phyloP scores from a whole-genome alignment of 2,329 filamentous ascomycete species.

The Apiospora aurea region DNA sequence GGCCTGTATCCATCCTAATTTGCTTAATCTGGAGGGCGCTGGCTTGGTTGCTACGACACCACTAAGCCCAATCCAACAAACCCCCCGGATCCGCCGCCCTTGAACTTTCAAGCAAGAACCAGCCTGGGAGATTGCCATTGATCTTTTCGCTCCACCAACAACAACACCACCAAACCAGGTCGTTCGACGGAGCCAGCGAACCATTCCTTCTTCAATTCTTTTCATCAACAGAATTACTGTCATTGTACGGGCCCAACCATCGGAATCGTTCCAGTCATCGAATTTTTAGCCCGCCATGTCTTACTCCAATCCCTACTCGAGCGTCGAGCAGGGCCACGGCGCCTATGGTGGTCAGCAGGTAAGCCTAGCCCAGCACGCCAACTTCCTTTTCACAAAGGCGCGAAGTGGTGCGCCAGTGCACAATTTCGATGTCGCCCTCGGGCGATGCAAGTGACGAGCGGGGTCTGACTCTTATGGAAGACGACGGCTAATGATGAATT shows the following conservation, averaged over 20 bases:
- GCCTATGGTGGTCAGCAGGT: slow-evolving; percentile 49
- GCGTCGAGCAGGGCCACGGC: slow-evolving; percentile 55
- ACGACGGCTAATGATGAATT: slow-evolving; percentile 1
- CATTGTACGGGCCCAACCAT: neutral
- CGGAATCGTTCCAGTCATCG: neutral
- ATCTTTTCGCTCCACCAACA: slow-evolving; percentile 16
- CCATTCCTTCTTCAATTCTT: slow-evolving; percentile 22
- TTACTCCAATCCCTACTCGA: slow-evolving; percentile 70
- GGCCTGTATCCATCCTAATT: neutral
- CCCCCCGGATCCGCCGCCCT: slow-evolving; percentile 14
- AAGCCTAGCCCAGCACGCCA: slow-evolving; percentile 36
- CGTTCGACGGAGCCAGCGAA: slow-evolving; percentile 12
- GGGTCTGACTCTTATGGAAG: neutral
- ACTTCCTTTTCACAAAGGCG: neutral
- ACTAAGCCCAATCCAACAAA: slow-evolving; percentile 15
- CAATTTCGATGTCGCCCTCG: too few relatives aligned
- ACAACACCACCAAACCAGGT: slow-evolving; percentile 10
- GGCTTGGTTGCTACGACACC: slow-evolving; percentile 3
- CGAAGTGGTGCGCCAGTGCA: neutral
- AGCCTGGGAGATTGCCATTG: slow-evolving; percentile 18
- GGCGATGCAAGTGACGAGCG: neutral
- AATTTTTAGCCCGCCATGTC: slow-evolving; percentile 56
- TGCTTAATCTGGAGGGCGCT: slow-evolving; percentile 11
- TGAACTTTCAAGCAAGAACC: slow-evolving; percentile 7
- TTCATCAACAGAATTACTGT: neutral